These are phyloP conservation scores for Leptographium galeiforme DNA, from an alignment of 2,329 filamentous ascomycete species.

Conservation along the genomic window DNA sequence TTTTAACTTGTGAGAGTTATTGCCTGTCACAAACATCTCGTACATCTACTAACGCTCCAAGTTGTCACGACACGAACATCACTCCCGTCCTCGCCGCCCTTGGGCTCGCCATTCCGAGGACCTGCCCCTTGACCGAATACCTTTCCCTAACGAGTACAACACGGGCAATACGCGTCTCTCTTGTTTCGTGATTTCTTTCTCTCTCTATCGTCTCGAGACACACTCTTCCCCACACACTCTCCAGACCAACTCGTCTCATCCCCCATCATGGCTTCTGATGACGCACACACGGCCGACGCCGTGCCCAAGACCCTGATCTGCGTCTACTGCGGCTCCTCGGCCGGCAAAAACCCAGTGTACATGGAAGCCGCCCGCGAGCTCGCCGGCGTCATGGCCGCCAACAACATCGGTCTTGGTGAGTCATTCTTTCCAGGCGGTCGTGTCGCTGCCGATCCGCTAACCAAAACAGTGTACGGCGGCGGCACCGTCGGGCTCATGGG, in stretches of 20 bases:
- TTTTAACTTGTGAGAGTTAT: conserved; percentile 5
- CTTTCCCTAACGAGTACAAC: conserved; percentile 14
- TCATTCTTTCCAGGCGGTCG: conserved; percentile 2
- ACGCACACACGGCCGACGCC: conserved; percentile 17
- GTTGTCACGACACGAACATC: conserved; percentile 10
- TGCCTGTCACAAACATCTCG: not conserved
- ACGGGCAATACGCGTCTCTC: not conserved
- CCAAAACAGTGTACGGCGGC: conserved; percentile 69
- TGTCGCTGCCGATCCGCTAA: not conserved
- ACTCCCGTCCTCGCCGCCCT: conserved; percentile 9
- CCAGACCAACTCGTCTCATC: not conserved
- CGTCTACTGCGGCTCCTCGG: conserved; percentile 82
- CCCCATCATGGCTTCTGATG: conserved; percentile 15
- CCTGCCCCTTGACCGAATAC: conserved; percentile 33
- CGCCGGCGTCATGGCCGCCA: conserved; percentile 57
- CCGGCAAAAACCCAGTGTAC: conserved; percentile 61
- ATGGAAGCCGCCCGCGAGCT: conserved; percentile 66
- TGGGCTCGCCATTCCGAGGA: conserved; percentile 2
- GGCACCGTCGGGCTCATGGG: conserved; percentile 95
- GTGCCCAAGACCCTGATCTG: conserved; percentile 54
- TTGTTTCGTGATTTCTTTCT: too few species aligned
- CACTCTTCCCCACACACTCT: too few species aligned
- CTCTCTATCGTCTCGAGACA: too few species aligned
- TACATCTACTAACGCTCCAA: not conserved
- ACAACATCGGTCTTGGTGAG: conserved; percentile 62